Evolutionary conservation across 176 grass and related monocot genomes (phyloP).

Genomic region (Aechmea fasciata): DNA sequence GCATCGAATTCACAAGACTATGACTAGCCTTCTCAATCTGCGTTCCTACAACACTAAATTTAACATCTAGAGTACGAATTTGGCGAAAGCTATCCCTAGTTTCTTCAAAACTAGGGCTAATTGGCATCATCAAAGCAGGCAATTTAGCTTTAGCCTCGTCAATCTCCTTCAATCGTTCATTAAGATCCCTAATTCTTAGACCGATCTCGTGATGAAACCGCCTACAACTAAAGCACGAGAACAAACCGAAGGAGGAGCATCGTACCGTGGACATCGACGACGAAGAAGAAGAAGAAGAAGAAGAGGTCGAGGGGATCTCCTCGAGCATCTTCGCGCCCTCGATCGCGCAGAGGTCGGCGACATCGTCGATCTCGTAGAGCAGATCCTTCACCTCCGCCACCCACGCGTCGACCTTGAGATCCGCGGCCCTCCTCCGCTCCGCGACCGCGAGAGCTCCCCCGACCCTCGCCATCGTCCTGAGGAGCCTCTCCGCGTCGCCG

Average conservation of each 20-base stretch:
- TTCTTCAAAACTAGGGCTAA: slow-evolving; percentile 7
- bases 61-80: background rate
- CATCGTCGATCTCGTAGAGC: slow-evolving; percentile 58
- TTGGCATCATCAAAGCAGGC: slow-evolving; percentile 13
- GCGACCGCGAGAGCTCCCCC: slow-evolving; percentile 31
- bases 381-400: slow-evolving; percentile 51
- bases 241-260: slow-evolving; percentile 31
- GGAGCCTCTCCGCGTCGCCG: slow-evolving; percentile 42
- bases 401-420: slow-evolving; percentile 26
- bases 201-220: slow-evolving; percentile 57
- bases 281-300: slow-evolving; percentile 11
- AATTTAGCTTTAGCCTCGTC: slow-evolving; percentile 36
- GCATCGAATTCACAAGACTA: slow-evolving; percentile 45
- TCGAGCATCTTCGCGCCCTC: slow-evolving; percentile 44
- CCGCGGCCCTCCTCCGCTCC: slow-evolving; percentile 19
- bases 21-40: slow-evolving; percentile 33
- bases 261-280: slow-evolving; percentile 1
- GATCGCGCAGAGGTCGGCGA: slow-evolving; percentile 48
- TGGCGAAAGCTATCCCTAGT: background rate
- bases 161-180: slow-evolving; percentile 36
- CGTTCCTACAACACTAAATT: slow-evolving; percentile 25
- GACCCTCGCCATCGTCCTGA: slow-evolving; percentile 32
- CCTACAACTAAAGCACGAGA: slow-evolving; percentile 2
- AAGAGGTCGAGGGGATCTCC: background rate
- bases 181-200: slow-evolving; percentile 40